Base-by-base conservation (phyloP, 2,329 filamentous ascomycete species). In the Periconia macrospinosa region DNA sequence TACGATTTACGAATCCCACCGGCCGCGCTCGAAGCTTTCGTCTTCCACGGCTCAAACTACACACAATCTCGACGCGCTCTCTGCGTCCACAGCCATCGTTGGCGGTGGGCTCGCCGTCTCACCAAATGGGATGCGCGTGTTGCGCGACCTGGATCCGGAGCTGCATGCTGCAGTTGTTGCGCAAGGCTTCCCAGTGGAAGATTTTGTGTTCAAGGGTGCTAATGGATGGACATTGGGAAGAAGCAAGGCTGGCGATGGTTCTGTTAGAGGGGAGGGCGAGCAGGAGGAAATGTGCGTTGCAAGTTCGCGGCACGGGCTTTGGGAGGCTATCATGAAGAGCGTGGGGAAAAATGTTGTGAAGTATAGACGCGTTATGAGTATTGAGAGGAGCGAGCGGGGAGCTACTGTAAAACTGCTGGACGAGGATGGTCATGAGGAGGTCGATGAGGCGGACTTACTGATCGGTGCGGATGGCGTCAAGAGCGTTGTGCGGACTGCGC, bases 381-480 rank as follows among this genome's bases (percentile, higher is more conserved):
- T 56, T 11, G 33, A 52, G 14, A 54, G 50, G 33, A 47, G 49
- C 9, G 33, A 33, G 2, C 54, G 50, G 10, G 50, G 45, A 44
- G 50, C 57, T 11, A 46, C 43, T 2, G 57, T 69, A 2, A 49
- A 19, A 20, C 55, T 60, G n/a, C n/a, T n/a, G n/a, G n/a, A n/a
- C n/a, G n/a, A n/a, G n/a, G n/a, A n/a, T 18, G 55, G 40, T 13
- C 53, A 47, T 17, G 54, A 48, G 20, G 53, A 55, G 35, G 40
- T 52, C 0, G 61, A 69, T n/a, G 42, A 54, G 8, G 65, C 64
- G 6, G 66, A 71, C 54, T 45, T 72, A 19, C 55, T 72, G 2
- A 54, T 72, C 40, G 68, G 67, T 3, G 66, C 67, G 1, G 69
- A 71, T 57, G 68, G 69, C 0, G 61, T 69, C 8, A 59, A 59